Conservation (phyloP, 192 early-diverging fungal genomes). For the Gaertneriomyces semiglobifer region DNA sequence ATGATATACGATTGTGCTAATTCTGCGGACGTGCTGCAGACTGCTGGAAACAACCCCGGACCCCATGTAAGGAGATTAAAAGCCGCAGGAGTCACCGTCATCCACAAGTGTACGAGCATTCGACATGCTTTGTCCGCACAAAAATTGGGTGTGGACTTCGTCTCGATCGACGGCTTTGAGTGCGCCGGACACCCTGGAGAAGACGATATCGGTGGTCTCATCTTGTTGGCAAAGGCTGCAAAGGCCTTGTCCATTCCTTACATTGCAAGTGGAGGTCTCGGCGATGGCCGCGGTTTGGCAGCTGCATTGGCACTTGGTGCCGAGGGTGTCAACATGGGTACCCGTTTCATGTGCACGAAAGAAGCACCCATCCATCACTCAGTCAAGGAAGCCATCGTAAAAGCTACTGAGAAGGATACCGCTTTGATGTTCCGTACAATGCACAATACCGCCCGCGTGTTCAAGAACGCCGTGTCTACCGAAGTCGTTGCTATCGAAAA, state of each 20-base stretch:
- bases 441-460: conserved; percentile 73
- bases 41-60: conserved; percentile 80
- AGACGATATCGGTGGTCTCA: conserved; percentile 70
- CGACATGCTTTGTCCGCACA: conserved; percentile 61
- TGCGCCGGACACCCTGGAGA: conserved; percentile 84
- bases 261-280: conserved; percentile 75
- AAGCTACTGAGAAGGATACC: conserved; percentile 62
- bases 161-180: conserved; percentile 81
- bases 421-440: conserved; percentile 59
- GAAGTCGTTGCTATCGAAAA: conserved; percentile 70
- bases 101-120: conserved; percentile 80
- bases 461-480: conserved; percentile 64
- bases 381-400: conserved; percentile 72
- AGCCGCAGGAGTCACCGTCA: conserved; percentile 59
- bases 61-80: conserved; percentile 72
- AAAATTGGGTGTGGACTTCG: conserved; percentile 62
- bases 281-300: conserved; percentile 72
- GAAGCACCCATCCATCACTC: conserved; percentile 71
- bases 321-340: conserved; percentile 74
- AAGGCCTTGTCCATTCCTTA: conserved; percentile 65
- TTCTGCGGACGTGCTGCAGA: conserved; percentile 29
- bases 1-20: too few relatives aligned
- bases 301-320: conserved; percentile 49
- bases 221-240: conserved; percentile 70
- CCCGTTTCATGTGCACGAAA: conserved; percentile 79